Evolutionary conservation across 768 basidiomycete genomes (phyloP), one percentile per base, ranked within the genome.

Genomic region (Sutorius australiensis): DNA sequence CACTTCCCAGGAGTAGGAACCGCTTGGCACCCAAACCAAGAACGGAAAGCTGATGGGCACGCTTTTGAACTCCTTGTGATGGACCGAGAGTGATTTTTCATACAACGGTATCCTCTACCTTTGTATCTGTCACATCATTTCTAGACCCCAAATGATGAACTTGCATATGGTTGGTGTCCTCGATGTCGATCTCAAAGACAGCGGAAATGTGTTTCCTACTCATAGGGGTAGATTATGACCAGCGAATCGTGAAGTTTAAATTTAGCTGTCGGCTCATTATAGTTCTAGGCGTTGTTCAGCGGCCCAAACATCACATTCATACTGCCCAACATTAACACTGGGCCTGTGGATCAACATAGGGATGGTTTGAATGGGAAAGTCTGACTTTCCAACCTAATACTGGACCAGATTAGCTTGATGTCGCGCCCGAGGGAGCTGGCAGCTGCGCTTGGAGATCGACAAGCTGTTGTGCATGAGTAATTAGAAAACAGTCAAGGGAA

Each of bases 391-490:
- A 4, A 19, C 16, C 19, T 28, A 30, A 28, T n/a, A 1, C 19
- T 27, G 36, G 21, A 33, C 36, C 9, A 41, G 16, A 44, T 3
- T 36, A 66, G 39, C 37, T 53, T 32, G 63, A 45, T 37, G 31
- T 13, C 5, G 45, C 30, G 16, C 40, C 37, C 36, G 75, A 63
- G 62, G 76, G 75, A 60, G 68, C 54, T 10, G 75, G 75, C 19
- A 87, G 64, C 42, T 82, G 74, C 2, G 81, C 69, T 66, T 90
- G 88, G 43, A 87, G 73, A 55, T 85, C 82, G 32, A 83, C 79
- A 54, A 89, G 75, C 88, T 90, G 30, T 21, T 28, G 45, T 17
- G 58, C 46, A 53, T 63, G 48, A 54, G 51, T 58, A 45, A 60
- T 43, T 36, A 47, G 43, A 55, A 47, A 41, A 32, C 9, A 19